Base-by-base conservation (phyloP, 495 filamentous ascomycete species). In the Recurvomyces mirabilis region DNA sequence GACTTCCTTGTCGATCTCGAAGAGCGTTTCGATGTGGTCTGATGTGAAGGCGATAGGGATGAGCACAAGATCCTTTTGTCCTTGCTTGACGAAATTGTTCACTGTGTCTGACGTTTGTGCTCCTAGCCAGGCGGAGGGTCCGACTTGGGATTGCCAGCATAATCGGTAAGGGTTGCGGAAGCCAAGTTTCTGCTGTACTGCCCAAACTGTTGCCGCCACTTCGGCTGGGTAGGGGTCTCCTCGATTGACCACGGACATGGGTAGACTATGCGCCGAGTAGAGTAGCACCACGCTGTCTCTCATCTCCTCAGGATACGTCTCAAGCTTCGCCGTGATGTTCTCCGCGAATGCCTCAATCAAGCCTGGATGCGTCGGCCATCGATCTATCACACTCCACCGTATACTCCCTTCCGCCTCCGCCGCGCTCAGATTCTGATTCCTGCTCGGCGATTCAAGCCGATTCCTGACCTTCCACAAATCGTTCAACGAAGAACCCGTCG, bases 131-230 rank as follows among this genome's bases (percentile, higher is more conserved):
- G 93, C 82, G 24, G 77, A 81, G 1, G 93, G 93, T 13, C 93
- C 93, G 38, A 99, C 93, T 60, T 99, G 93, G 18, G 87, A 94
- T 64, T 99, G 93, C 91, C 91, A 99, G 57, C 87, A 87, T 23
- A 99, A 69, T 17, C 93, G 78, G 63, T 93, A 96, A 1, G 84
- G 83, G 66, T 99, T 91, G 51, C 72, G 74, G 61, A 87, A 82
- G 7, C 78, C 78, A 10, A 99, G 74, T 19, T 83, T 72, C 55
- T 91, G 77, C 86, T 94, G 94, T 5, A 99, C 93, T 2, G 93
- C 89, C 55, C 94, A 79, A 5, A 95, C 91, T 5, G 93, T 96
- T n/a, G 93, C 93, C 2, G 80, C 91, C 4, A 99, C 93, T 62
- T 99, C 93, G 21, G 88, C 83, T 1, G 93, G 91, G 55, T 99